These are phyloP conservation scores for Cercospora zeina DNA, from an alignment of 2,329 filamentous ascomycete genomes.

Conservation along the genomic window DNA sequence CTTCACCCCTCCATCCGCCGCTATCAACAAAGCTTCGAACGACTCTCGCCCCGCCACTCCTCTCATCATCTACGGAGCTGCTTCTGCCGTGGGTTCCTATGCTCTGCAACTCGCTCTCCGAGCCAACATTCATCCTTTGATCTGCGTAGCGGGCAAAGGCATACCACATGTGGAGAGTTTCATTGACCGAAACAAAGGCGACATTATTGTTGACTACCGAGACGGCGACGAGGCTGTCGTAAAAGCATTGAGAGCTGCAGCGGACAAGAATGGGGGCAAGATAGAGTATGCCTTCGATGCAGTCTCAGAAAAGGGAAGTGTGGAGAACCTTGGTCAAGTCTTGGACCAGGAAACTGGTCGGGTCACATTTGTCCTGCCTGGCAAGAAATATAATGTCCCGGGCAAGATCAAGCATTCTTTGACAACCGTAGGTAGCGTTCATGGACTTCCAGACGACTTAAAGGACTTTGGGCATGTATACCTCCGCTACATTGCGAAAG, in stretches of 20 bases:
- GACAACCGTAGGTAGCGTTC: constrained; percentile 43
- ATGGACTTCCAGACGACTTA: constrained; percentile 32
- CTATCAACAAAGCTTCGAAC: constrained; percentile 10
- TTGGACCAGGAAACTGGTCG: constrained; percentile 39
- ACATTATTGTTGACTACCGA: constrained; percentile 62
- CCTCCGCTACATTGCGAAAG: constrained; percentile 38
- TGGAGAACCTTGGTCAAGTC: constrained; percentile 44
- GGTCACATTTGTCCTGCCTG: constrained; percentile 40
- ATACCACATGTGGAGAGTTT: constrained; percentile 54
- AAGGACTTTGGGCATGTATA: constrained; percentile 43
- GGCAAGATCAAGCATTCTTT: constrained; percentile 42
- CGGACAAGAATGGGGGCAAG: constrained; percentile 27
- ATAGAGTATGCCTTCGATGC: constrained; percentile 41
- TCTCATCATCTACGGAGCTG: constrained; percentile 53
- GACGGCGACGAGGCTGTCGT: constrained; percentile 38
- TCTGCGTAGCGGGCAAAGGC: constrained; percentile 59
- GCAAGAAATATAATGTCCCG: constrained; percentile 47
- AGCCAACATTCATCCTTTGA: constrained; percentile 61
- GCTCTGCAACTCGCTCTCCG: constrained; percentile 57
- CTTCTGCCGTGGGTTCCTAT: constrained; percentile 60
- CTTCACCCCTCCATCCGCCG: constrained; percentile 38
- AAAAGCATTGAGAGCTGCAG: constrained; percentile 32
- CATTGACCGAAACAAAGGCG: constrained; percentile 57
- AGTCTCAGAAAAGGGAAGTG: constrained; percentile 36
- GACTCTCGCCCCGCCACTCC: constrained; percentile 33